Percentiles rank a stretch among this genome's conserved stretches.
Evolutionary conservation across 164 flowering plant genomes (phyloP).

Genomic region (Nymphaea thermarum): DNA sequence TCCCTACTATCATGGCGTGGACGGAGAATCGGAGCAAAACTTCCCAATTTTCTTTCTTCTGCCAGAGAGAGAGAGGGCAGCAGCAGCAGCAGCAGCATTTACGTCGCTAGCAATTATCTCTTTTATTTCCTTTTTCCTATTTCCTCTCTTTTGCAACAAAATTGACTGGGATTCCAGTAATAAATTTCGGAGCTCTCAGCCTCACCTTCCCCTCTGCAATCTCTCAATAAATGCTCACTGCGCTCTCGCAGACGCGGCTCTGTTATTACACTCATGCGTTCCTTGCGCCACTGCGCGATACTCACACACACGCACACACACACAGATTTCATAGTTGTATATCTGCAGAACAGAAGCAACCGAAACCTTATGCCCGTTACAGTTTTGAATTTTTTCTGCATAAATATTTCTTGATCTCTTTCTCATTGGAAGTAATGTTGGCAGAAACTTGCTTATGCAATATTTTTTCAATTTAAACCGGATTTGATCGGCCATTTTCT

Average conservation of each 20-base stretch:
- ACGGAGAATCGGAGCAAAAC: neutral
- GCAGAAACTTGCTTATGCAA: no score
- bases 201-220: neutral
- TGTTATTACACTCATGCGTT: conserved; percentile 1
- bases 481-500: no score
- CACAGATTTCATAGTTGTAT: no score
- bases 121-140: neutral
- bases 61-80: neutral
- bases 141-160: neutral
- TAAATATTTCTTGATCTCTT: no score
- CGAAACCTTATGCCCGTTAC: no score
- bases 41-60: neutral
- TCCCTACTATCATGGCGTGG: neutral
- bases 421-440: no score
- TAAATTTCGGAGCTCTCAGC: neutral
- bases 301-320: no score
- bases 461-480: no score
- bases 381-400: no score
- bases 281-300: neutral
- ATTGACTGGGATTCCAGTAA: neutral
- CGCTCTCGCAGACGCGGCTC: conserved; percentile 1
- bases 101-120: neutral
- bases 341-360: no score
- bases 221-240: conserved; percentile 2
- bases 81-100: neutral